phyloP scores from a whole-genome alignment of 2,329 filamentous ascomycete species.

The Neurospora crassa region DNA sequence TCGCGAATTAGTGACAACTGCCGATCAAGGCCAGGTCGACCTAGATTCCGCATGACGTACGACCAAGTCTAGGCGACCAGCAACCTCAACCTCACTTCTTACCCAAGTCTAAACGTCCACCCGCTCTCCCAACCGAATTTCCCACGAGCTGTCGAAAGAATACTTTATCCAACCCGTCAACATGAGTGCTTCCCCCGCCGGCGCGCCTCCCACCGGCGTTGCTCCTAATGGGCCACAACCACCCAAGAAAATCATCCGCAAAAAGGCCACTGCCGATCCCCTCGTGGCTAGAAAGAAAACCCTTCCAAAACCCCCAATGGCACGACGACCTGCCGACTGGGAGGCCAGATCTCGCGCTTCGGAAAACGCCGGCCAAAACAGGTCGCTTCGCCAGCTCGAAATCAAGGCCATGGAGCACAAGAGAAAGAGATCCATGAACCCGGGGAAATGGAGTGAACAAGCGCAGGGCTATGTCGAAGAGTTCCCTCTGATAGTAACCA shows the following conservation, averaged over 20 bases:
- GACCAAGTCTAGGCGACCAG: not conserved
- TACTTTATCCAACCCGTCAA: constrained; percentile 6
- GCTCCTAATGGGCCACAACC: constrained; percentile 4
- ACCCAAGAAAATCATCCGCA: constrained; percentile 28
- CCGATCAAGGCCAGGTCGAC: not conserved
- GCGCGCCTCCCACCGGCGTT: constrained; percentile 19
- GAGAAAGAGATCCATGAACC: constrained; percentile 24
- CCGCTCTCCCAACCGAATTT: not conserved
- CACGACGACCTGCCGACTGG: constrained; percentile 6
- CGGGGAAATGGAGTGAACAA: constrained; percentile 47
- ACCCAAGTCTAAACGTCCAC: not conserved
- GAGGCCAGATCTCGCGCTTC: not conserved
- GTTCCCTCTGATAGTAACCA: constrained; percentile 70
- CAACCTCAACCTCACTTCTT: not conserved
- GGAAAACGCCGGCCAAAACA: not conserved
- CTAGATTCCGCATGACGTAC: not conserved
- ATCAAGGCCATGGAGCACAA: not conserved
- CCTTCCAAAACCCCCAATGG: constrained; percentile 24
- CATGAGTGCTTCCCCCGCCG: constrained; percentile 37
- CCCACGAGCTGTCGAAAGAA: not conserved
- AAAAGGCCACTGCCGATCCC: constrained; percentile 48
- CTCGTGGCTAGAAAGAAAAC: constrained; percentile 53
- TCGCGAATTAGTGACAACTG: not conserved
- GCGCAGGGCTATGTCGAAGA: constrained; percentile 39
- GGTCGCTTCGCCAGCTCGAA: not conserved